Evolutionary conservation across 192 early-diverging fungal species (phyloP).

Genomic region (Backusella liffmaniae): DNA sequence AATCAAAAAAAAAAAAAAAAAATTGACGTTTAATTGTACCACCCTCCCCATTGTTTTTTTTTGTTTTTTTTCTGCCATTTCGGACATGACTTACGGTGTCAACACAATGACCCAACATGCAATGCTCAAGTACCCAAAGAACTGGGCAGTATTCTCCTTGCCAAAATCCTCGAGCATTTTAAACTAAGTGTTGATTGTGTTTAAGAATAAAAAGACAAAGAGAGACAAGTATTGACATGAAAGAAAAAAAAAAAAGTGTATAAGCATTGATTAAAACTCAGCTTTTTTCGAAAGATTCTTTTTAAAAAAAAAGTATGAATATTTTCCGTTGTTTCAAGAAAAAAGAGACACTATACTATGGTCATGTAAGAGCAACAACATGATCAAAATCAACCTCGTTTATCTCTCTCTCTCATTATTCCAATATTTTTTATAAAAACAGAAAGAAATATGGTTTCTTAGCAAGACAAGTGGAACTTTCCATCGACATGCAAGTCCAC

Average conservation of each 20-base stretch:
- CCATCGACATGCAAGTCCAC: too few species aligned
- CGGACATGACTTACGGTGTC: conserved; percentile 60
- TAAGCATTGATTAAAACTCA: neutral
- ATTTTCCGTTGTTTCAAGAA: too few species aligned
- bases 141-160: conserved; percentile 24
- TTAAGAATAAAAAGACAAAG: neutral
- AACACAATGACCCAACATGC: conserved; percentile 81
- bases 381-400: too few species aligned
- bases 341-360: too few species aligned
- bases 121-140: conserved; percentile 68
- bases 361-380: too few species aligned
- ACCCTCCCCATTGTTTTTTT: neutral
- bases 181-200: neutral
- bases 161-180: neutral
- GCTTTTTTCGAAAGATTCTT: neutral
- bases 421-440: too few species aligned
- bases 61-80: neutral
- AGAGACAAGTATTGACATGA: neutral
- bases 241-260: neutral
- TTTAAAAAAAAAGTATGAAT: too few species aligned
- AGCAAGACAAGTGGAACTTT: too few species aligned
- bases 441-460: too few species aligned
- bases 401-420: too few species aligned
- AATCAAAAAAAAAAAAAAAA: neutral
- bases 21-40: neutral